These are phyloP conservation scores for Mortierella sp. DNA, from an alignment of 371 early-diverging fungal species.

Conservation along the genomic window DNA sequence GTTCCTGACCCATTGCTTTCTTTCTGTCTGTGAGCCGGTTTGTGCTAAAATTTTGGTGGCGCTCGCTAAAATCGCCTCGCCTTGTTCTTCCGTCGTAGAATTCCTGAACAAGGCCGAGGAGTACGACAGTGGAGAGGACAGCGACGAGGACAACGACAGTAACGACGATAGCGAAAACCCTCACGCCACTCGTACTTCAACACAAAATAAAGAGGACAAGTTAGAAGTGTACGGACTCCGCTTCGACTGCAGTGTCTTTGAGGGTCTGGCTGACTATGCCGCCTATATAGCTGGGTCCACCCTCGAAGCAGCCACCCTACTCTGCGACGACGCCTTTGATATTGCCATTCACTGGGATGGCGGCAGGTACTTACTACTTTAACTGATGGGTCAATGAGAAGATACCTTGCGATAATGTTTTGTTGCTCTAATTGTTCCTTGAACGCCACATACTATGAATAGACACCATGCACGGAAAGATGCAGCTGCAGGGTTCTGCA, in stretches of 20 bases:
- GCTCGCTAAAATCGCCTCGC: not conserved
- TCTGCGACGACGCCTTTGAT: conserved; percentile 68
- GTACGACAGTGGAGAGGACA: not conserved
- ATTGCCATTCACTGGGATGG: conserved; percentile 94
- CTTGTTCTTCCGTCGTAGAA: conserved; percentile 21
- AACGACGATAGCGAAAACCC: conserved; percentile 52
- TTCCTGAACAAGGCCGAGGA: conserved; percentile 27
- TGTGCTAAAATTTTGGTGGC: not conserved
- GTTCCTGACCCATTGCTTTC: not conserved
- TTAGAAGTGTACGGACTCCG: conserved; percentile 64
- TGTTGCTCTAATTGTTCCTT: too few relatives aligned
- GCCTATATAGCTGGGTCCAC: conserved; percentile 76
- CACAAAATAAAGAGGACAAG: conserved; percentile 53
- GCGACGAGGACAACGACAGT: not conserved
- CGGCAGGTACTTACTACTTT: conserved; percentile 65
- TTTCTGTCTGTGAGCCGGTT: not conserved
- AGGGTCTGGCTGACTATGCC: conserved; percentile 71
- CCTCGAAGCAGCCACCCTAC: conserved; percentile 76
- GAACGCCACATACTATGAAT: not conserved
- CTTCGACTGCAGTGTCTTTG: conserved; percentile 84
- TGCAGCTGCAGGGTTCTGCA: conserved; percentile 93
- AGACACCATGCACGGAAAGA: conserved; percentile 87
- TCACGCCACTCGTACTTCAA: not conserved
- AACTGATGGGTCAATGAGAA: not conserved
- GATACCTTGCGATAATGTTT: too few relatives aligned